A percentile compares a stretch with the other conserved stretches of the same genome.
These are phyloP conservation scores for Cucumis melo DNA, from an alignment of 306 rosid genomes.

Conservation along the genomic window DNA sequence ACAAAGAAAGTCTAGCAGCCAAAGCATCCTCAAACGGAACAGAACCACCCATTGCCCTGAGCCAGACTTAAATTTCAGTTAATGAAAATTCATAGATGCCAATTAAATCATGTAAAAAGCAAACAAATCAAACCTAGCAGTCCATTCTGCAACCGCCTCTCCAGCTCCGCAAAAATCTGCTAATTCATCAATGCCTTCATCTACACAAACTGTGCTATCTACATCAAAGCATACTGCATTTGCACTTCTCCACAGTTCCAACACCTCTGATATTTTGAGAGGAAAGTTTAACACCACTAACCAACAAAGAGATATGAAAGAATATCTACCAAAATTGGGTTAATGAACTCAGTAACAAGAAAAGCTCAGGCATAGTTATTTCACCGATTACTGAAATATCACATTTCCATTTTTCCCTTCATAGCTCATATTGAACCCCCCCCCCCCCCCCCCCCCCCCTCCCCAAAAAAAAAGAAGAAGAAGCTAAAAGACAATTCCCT, in stretches of 20 bases:
- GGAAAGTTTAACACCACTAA: not conserved
- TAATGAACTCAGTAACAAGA: not conserved
- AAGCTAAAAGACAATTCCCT: not conserved
- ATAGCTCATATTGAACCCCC: too few relatives aligned
- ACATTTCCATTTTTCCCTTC: too few relatives aligned
- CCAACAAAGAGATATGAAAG: not conserved
- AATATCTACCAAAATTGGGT: not conserved
- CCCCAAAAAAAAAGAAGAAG: not conserved
- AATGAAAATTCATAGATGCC: slow-evolving; percentile 6
- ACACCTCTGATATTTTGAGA: slow-evolving; percentile 18
- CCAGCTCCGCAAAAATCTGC: slow-evolving; percentile 97
- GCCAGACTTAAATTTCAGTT: slow-evolving; percentile 15
- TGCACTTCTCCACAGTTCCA: slow-evolving; percentile 43
- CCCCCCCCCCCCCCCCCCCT: not conserved
- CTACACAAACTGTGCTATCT: slow-evolving; percentile 64
- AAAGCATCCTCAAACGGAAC: slow-evolving; percentile 94
- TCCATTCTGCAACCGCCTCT: slow-evolving; percentile 91
- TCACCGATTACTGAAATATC: not conserved
- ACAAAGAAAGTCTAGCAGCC: slow-evolving; percentile 78
- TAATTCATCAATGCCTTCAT: slow-evolving; percentile 91
- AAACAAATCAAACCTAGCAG: slow-evolving; percentile 47
- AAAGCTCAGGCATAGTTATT: not conserved
- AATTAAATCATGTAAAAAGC: not conserved
- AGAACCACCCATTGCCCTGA: slow-evolving; percentile 94
- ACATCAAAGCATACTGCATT: slow-evolving; percentile 52